These are phyloP conservation scores for Perkinsus chesapeaki DNA, from an alignment of 169 alveolate species.

Conservation along the genomic window DNA sequence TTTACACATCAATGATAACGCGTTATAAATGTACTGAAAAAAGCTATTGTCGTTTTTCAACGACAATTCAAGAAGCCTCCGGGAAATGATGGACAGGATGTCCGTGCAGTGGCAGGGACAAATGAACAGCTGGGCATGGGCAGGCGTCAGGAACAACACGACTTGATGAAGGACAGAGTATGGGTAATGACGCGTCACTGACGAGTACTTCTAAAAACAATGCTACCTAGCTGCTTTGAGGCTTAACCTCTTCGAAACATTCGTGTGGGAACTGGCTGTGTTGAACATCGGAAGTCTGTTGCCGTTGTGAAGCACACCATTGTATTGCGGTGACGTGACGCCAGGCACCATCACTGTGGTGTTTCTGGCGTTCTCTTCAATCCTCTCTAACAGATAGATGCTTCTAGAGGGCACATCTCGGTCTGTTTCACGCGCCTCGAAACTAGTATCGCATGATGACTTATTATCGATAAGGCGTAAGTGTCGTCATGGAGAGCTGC, in stretches of 20 bases:
- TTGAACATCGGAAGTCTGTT: background rate
- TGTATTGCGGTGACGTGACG: background rate
- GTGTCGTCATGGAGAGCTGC: background rate
- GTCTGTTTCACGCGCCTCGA: background rate
- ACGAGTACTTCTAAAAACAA: too few species aligned
- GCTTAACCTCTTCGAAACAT: background rate
- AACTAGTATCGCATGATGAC: background rate
- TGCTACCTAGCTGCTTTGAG: too few species aligned
- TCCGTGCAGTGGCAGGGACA: background rate
- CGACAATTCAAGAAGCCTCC: background rate
- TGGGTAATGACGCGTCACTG: too few species aligned
- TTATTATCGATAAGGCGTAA: background rate
- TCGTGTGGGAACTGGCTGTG: background rate
- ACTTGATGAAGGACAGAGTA: too few species aligned
- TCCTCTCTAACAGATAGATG: background rate
- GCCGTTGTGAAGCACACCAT: background rate
- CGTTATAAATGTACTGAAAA: too few species aligned
- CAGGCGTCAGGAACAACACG: background rate
- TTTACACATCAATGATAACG: too few species aligned
- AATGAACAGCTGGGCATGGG: background rate
- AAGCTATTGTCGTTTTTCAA: too few species aligned
- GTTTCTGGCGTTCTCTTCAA: background rate
- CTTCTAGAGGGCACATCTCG: background rate
- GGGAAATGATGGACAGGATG: background rate
- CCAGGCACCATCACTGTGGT: too few species aligned